phyloP scores from a whole-genome alignment of 2,329 filamentous ascomycete genomes.

The Trichophyton mentagrophytes region DNA sequence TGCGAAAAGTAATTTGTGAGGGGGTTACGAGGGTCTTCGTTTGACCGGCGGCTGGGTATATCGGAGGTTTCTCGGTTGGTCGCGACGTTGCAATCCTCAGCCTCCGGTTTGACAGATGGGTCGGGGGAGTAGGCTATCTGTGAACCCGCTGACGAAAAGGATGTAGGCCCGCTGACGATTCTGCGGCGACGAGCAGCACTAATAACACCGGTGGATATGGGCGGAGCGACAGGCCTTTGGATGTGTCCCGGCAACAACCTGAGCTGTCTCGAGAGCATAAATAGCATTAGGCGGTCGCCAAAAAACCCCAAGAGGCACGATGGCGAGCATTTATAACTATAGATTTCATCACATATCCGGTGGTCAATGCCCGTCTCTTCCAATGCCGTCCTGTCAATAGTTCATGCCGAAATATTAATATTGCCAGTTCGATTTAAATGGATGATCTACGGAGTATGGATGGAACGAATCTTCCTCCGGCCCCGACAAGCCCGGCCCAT shows the following conservation, averaged over 20 bases:
- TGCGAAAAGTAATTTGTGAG: background rate
- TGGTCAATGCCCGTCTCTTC: background rate
- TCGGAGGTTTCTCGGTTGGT: background rate
- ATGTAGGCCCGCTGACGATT: background rate
- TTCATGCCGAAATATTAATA: background rate
- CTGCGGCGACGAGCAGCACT: background rate
- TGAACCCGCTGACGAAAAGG: background rate
- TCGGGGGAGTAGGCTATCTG: background rate
- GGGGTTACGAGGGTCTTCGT: background rate
- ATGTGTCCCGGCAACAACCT: background rate
- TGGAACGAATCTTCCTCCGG: too few species aligned
- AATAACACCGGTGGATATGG: background rate
- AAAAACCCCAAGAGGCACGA: background rate
- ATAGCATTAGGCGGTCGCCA: background rate
- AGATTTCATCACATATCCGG: background rate
- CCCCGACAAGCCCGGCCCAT: too few species aligned
- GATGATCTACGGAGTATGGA: too few species aligned
- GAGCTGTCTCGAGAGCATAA: constrained; percentile 1
- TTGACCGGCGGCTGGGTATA: background rate
- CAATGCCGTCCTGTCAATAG: background rate
- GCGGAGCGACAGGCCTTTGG: background rate
- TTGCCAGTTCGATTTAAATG: too few species aligned
- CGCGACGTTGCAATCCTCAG: background rate
- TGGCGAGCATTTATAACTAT: background rate
- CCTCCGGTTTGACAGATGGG: background rate